A percentile compares a stretch with the other conserved stretches of the same genome.
Evolutionary conservation across 345 rosid species (phyloP).

Genomic region (Chamaenerion angustifolium): DNA sequence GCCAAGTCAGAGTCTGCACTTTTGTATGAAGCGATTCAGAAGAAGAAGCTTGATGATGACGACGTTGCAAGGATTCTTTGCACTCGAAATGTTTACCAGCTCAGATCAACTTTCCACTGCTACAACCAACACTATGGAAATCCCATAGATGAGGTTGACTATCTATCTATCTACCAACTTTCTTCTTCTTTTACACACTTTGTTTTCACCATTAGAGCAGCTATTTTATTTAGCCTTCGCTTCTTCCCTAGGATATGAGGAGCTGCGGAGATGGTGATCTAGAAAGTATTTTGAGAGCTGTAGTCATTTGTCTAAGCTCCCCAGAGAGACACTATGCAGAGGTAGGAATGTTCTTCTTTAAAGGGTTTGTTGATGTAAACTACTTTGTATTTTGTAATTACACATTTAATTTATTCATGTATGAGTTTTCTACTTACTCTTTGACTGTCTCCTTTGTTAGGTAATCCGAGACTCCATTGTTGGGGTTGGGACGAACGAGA

Average conservation of each 20-base stretch:
- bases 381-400: no score
- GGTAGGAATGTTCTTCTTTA: slow-evolving; percentile 26
- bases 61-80: slow-evolving; percentile 43
- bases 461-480: slow-evolving; percentile 37
- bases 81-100: slow-evolving; percentile 62
- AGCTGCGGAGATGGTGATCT: slow-evolving; percentile 44
- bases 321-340: slow-evolving; percentile 85
- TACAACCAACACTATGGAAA: slow-evolving; percentile 42
- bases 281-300: slow-evolving; percentile 33
- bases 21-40: slow-evolving; percentile 42
- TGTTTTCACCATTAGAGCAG: neutral
- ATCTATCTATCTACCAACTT: no score
- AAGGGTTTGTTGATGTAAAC: no score
- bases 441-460: slow-evolving; percentile 13
- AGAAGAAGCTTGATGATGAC: slow-evolving; percentile 49
- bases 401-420: no score
- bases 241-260: slow-evolving; percentile 37
- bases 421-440: no score
- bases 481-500: slow-evolving; percentile 83
- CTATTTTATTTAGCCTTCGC: neutral
- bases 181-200: no score
- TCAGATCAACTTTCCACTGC: slow-evolving; percentile 46
- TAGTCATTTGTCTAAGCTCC: slow-evolving; percentile 34
- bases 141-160: slow-evolving; percentile 46
- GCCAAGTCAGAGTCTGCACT: slow-evolving; percentile 55